Conservation (phyloP, 2,329 filamentous ascomycete genomes). For the Xylariaceae sp. region DNA sequence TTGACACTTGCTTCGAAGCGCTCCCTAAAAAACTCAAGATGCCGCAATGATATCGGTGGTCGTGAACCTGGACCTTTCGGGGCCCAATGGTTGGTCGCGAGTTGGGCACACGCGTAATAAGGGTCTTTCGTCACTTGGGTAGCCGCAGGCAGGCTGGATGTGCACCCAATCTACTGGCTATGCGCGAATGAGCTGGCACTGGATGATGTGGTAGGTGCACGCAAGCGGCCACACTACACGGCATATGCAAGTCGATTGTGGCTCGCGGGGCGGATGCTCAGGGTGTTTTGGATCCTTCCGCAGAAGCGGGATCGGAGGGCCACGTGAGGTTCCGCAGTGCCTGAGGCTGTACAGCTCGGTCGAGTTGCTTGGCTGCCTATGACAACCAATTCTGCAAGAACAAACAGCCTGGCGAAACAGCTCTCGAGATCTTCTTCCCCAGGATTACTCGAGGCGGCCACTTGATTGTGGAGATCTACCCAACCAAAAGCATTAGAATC, state of each 20-base stretch:
- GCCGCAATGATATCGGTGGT: constrained; percentile 5
- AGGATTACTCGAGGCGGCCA: constrained; percentile 24
- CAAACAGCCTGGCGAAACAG: constrained; percentile 27
- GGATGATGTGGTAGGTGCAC: constrained; percentile 42
- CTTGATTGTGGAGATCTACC: constrained; percentile 31
- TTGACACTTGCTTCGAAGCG: constrained; percentile 9
- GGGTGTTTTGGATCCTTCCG: constrained; percentile 36
- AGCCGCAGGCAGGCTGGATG: constrained; percentile 38
- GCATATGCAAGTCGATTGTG: constrained; percentile 52
- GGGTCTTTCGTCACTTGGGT: constrained; percentile 34
- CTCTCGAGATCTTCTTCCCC: constrained; percentile 22
- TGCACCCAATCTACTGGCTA: constrained; percentile 49
- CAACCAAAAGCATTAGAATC: constrained; percentile 35
- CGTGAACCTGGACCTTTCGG: too few species aligned
- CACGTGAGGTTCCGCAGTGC: constrained; percentile 15
- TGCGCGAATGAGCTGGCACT: constrained; percentile 57
- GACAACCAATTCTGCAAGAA: constrained; percentile 21
- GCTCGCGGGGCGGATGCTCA: constrained; percentile 33
- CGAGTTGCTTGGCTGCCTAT: constrained; percentile 11
- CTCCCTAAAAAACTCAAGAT: too few species aligned
- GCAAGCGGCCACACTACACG: constrained; percentile 47
- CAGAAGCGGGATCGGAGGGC: constrained; percentile 19
- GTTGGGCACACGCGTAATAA: constrained; percentile 39
- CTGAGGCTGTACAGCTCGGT: constrained; percentile 19
- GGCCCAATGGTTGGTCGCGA: constrained; percentile 31